Evolutionary conservation across 345 rosid genomes (phyloP), one percentile per base, ranked within the genome.

Genomic region (Salix udensis): DNA sequence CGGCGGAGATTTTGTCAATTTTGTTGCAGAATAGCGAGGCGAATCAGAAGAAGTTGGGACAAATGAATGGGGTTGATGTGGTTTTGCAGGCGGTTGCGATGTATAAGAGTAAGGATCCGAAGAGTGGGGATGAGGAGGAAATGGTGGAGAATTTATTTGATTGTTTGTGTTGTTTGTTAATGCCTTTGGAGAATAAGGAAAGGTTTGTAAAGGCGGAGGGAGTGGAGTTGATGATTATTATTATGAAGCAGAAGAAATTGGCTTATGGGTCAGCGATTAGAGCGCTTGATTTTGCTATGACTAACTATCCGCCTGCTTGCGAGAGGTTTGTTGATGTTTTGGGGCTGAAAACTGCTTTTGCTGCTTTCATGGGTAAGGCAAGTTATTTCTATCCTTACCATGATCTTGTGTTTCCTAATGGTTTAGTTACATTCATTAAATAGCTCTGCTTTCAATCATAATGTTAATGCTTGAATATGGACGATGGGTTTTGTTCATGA

Each of bases 331-430:
- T 95, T 7, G 98, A 95, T 82, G 98, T 95, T 80, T 81, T 90
- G 82, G 98, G 98, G 11, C 82, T 95, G 86, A 95, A 93, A 88
- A 93, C 98, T 28, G 98, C 93, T 0, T 95, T 95, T 80, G 89
- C 98, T 77, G 94, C 98, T 84, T 93, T 93, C 91, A 95, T 95
- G 98, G 98, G 98, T 88, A 95, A 95, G 98, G 98, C 94, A 91
- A 93, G 97, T 88, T 77, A 68, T 72, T 78, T 71, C 70, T 34
- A 74, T 72, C 74, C 70, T 74, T 15, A 64, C 53, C 68, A 13
- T 65, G 24, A 37, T 64, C 26, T 36, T 42, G 40, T 21, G 36
- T 18, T 61, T 16, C 67, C 31, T 12, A 9, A 10, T 11, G 26
- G 18, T 16, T 71, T 36, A 0, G 48, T 13, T 26, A 6, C n/a